phyloP scores from a whole-genome alignment of 768 basidiomycete species.

The Lactifluus echinatus region DNA sequence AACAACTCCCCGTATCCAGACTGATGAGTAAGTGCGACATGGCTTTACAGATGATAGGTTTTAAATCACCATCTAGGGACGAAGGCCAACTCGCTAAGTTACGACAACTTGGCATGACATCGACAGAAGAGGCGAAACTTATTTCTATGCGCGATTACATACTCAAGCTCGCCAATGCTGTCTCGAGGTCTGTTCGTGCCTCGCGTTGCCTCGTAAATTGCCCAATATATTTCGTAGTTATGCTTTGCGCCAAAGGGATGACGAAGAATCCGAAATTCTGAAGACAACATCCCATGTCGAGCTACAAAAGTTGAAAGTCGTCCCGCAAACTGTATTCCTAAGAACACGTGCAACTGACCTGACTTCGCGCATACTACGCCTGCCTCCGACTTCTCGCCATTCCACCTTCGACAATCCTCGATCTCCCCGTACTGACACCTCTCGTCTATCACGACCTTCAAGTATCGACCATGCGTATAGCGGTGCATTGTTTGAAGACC shows the following conservation, averaged over 20 bases:
- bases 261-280: constrained; percentile 55
- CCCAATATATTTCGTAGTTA: constrained; percentile 41
- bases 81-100: constrained; percentile 66
- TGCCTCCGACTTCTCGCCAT: constrained; percentile 33
- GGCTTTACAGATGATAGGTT: not conserved
- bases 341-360: constrained; percentile 43
- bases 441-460: constrained; percentile 37
- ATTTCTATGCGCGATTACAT: constrained; percentile 86
- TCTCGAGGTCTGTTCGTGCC: constrained; percentile 42
- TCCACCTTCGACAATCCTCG: constrained; percentile 35
- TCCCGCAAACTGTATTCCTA: constrained; percentile 87
- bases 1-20: constrained; percentile 42
- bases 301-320: constrained; percentile 79
- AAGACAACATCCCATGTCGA: constrained; percentile 62
- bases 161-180: constrained; percentile 70
- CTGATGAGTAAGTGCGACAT: constrained; percentile 66
- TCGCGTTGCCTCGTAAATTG: not conserved
- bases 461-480: constrained; percentile 39
- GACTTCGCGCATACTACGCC: constrained; percentile 30
- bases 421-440: constrained; percentile 41
- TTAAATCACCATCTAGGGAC: constrained; percentile 45
- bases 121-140: constrained; percentile 76
- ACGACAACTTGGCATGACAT: constrained; percentile 81
- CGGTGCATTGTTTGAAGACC: constrained; percentile 66
- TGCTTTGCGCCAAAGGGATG: constrained; percentile 50